Conservation (phyloP, 495 filamentous ascomycete species). For the Alectoria sarmentosa region DNA sequence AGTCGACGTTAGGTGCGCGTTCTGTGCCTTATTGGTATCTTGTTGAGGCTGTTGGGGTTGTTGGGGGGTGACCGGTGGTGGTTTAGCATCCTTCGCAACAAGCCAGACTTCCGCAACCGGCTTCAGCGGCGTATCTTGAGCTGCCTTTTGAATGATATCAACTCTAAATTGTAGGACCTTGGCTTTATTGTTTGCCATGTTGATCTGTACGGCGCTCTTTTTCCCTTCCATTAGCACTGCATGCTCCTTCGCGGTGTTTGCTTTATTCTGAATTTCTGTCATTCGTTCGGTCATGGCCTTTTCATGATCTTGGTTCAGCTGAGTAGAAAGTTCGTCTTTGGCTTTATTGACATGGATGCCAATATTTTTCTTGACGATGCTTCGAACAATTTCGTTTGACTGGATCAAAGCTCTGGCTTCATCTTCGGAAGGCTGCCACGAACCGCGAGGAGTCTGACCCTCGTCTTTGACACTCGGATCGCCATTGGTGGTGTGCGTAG, state of each 20-base stretch:
- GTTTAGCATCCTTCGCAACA: conserved; percentile 62
- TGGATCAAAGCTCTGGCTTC: conserved; percentile 59
- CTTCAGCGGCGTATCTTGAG: conserved; percentile 71
- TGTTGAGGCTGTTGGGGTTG: conserved; percentile 24
- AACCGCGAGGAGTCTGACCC: conserved; percentile 29
- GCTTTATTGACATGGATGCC: conserved; percentile 48
- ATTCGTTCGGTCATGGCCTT: conserved; percentile 46
- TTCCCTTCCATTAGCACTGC: conserved; percentile 46
- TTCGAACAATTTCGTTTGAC: conserved; percentile 56
- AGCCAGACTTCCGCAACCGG: conserved; percentile 83
- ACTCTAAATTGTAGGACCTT: conserved; percentile 62
- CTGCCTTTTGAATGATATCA: conserved; percentile 69
- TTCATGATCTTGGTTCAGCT: conserved; percentile 37
- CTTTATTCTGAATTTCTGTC: conserved; percentile 45
- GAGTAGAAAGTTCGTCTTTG: conserved; percentile 35
- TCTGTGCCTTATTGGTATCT: conserved; percentile 9
- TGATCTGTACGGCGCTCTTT: conserved; percentile 50
- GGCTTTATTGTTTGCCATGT: conserved; percentile 68
- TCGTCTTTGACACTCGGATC: conserved; percentile 16
- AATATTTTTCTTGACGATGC: conserved; percentile 62
- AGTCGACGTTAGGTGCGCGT: conserved; percentile 1
- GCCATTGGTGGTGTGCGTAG: conserved; percentile 6
- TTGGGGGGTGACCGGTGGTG: conserved; percentile 41
- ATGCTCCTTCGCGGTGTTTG: conserved; percentile 40
- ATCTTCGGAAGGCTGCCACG: conserved; percentile 43